phyloP scores from a whole-genome alignment of 2,329 filamentous ascomycete species.

The Cordyceps javanica region DNA sequence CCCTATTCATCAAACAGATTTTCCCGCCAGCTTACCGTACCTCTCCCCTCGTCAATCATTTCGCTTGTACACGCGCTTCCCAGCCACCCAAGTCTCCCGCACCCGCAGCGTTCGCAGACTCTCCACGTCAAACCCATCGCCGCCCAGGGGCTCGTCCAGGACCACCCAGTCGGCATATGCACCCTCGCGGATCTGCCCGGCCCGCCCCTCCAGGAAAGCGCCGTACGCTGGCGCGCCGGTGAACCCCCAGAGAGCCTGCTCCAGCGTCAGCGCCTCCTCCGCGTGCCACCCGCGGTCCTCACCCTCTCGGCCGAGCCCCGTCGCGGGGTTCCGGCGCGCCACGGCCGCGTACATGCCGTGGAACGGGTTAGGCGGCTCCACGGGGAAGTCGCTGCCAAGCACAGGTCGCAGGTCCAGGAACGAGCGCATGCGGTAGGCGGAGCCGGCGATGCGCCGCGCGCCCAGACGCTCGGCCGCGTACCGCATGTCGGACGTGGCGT shows the following conservation, averaged over 20 bases:
- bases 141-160: constrained; percentile 47
- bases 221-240: constrained; percentile 53
- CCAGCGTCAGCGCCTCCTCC: constrained; percentile 51
- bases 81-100: constrained; percentile 63
- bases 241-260: constrained; percentile 57
- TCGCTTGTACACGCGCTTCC: constrained; percentile 39
- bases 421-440: constrained; percentile 62
- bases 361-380: constrained; percentile 62
- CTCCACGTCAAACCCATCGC: constrained; percentile 42
- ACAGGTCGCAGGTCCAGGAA: constrained; percentile 49
- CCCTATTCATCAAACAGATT: not conserved
- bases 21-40: too few species aligned
- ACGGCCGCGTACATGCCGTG: constrained; percentile 65
- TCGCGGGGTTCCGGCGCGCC: constrained; percentile 52
- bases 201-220: constrained; percentile 51
- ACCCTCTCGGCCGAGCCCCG: constrained; percentile 43
- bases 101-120: constrained; percentile 49
- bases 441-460: constrained; percentile 40
- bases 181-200: constrained; percentile 53
- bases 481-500: constrained; percentile 65
- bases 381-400: constrained; percentile 65
- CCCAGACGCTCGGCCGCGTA: constrained; percentile 60
- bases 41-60: not conserved
- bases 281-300: constrained; percentile 49
- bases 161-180: constrained; percentile 66